Evolutionary conservation across 345 rosid species (phyloP).

Genomic region (Populus alba): DNA sequence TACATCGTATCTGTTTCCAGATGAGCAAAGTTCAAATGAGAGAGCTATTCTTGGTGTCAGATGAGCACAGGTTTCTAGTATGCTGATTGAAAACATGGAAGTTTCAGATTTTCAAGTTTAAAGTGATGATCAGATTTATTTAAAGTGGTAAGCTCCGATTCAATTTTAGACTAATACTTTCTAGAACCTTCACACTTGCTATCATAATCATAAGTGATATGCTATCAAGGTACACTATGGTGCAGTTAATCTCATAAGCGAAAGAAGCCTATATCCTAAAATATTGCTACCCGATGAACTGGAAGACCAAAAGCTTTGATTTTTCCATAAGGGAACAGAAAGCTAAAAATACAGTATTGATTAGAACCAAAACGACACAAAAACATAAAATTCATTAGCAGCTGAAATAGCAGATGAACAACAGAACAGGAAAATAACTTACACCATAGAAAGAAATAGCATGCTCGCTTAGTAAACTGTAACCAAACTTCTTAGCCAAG

Average conservation of each 20-base stretch:
- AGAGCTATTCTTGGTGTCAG: background rate
- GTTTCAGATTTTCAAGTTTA: background rate
- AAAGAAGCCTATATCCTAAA: background rate
- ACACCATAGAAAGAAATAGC: conserved; percentile 76
- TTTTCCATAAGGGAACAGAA: too few species aligned
- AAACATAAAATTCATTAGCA: background rate
- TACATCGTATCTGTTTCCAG: background rate
- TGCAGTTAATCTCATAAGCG: background rate
- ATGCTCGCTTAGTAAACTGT: conserved; percentile 26
- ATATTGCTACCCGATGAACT: background rate
- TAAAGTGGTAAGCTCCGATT: background rate
- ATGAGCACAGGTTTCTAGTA: background rate
- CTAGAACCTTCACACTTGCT: background rate
- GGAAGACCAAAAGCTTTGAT: background rate
- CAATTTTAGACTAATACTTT: background rate
- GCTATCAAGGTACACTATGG: background rate
- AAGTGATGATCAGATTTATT: background rate
- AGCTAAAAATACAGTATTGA: background rate
- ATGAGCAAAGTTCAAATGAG: background rate
- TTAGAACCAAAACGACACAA: background rate
- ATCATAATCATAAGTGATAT: background rate
- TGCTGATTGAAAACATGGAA: background rate
- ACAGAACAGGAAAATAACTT: conserved; percentile 21
- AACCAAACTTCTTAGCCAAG: conserved; percentile 53
- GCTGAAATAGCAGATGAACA: background rate